Percentiles rank a stretch among this genome's conserved stretches.
phyloP scores from a whole-genome alignment of 306 rosid species.

The Morella rubra region DNA sequence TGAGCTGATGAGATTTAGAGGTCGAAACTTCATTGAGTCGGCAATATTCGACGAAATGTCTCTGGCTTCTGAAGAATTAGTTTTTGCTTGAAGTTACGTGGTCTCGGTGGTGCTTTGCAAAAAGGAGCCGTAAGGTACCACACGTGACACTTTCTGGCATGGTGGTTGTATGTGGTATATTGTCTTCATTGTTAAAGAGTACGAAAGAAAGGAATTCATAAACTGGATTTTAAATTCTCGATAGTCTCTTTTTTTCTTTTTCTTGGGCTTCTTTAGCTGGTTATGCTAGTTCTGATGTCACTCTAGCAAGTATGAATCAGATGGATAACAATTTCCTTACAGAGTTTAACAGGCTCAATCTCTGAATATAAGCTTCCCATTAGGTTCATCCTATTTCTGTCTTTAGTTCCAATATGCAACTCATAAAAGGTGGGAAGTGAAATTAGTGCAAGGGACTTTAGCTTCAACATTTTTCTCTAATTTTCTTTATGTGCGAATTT shows the following conservation, averaged over 20 bases:
- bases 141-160: neutral
- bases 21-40: conserved; percentile 13
- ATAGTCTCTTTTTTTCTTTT: neutral
- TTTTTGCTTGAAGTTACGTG: conserved; percentile 1
- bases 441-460: neutral
- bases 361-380: neutral
- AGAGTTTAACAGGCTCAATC: neutral
- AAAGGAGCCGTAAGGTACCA: conserved; percentile 17
- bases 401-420: neutral
- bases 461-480: neutral
- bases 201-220: neutral
- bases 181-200: neutral
- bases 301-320: neutral
- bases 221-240: neutral
- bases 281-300: neutral
- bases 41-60: conserved; percentile 23
- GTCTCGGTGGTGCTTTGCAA: neutral
- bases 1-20: neutral
- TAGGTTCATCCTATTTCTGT: neutral
- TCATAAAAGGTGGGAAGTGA: neutral
- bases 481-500: neutral
- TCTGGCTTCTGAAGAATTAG: neutral
- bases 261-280: neutral
- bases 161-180: neutral
- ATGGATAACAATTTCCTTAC: neutral